These are phyloP conservation scores for Cardiospermum halicacabum DNA, from an alignment of 345 rosid genomes.

Conservation along the genomic window DNA sequence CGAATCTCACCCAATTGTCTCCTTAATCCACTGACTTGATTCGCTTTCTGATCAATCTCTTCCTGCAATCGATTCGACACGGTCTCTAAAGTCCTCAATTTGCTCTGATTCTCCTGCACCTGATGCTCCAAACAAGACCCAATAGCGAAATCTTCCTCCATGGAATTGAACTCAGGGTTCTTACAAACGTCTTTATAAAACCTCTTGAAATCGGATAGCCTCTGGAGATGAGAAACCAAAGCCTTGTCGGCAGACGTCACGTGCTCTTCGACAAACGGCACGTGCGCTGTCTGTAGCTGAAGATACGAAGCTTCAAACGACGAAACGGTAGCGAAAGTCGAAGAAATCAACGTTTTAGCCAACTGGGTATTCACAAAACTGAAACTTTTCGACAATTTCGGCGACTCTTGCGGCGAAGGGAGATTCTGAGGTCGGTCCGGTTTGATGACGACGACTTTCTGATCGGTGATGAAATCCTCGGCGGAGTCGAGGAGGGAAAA, in stretches of 20 bases:
- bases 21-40: slow-evolving; percentile 50
- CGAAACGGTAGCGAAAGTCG: slow-evolving; percentile 65
- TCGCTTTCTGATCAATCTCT: slow-evolving; percentile 69
- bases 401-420: slow-evolving; percentile 22
- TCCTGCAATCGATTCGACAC: slow-evolving; percentile 73
- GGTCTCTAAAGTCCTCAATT: slow-evolving; percentile 66
- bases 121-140: slow-evolving; percentile 84
- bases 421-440: slow-evolving; percentile 47
- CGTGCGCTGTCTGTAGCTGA: slow-evolving; percentile 79
- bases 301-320: slow-evolving; percentile 86
- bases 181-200: slow-evolving; percentile 42
- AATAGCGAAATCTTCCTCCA: slow-evolving; percentile 33
- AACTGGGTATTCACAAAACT: slow-evolving; percentile 31
- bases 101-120: slow-evolving; percentile 94
- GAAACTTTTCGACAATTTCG: slow-evolving; percentile 7
- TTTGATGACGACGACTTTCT: slow-evolving; percentile 84
- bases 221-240: slow-evolving; percentile 61
- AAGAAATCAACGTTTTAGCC: slow-evolving; percentile 53
- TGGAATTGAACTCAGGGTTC: slow-evolving; percentile 36
- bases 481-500: slow-evolving; percentile 72
- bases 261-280: slow-evolving; percentile 61
- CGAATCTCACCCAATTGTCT: slow-evolving; percentile 58
- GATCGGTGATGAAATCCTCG: slow-evolving; percentile 90
- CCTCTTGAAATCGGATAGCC: slow-evolving; percentile 63
- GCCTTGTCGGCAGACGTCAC: slow-evolving; percentile 72